Evolutionary conservation across 768 basidiomycete genomes (phyloP), one percentile per base, ranked within the genome.

Genomic region (Podaxis pistillaris): DNA sequence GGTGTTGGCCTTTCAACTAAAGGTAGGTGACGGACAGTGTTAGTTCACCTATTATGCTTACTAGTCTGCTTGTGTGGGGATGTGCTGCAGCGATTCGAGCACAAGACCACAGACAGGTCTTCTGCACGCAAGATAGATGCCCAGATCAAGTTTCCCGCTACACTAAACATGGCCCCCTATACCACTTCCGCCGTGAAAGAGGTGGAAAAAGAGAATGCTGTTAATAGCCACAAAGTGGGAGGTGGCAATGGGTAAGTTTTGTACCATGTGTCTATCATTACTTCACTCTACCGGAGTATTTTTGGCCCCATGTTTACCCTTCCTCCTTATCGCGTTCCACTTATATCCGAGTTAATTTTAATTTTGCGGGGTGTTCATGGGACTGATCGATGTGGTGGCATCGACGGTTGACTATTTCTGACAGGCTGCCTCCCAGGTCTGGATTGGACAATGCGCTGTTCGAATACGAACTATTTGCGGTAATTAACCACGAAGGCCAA

Each of bases 401-500:
- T n/a, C 17, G 19, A 24, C 22, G 7, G 17, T 41, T 62, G 52
- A 62, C 41, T 33, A 13, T 24, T 49, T 33, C 19, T 17, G n/a
- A 7, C 49, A 62, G 60, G 11, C 55, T 17, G 5, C 8, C n/a
- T 36, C 41, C 53, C 53, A 62, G 44, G 12, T 24, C 67, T 2
- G 86, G 85, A 5, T 86, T 91, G 0, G 81, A 86, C 28, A 22
- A 50, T 50, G 79, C 82, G 12, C 80, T 93, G 79, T 96, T 91
- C 72, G 87, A 91, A 53, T 98, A 96, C 70, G 93, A 96, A 70
- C 84, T 98, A 2, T 94, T 95, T 69, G 90, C 92, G 26, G 94
- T 97, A 41, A 90, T 98, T 63, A 94, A 92, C 67, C 95, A 98
- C 72, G 94, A 97, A 73, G 96, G 96, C 4, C 90, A 91, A 72